Conservation (phyloP, 1,139 yeast species). For the Diutina mesorugosa region DNA sequence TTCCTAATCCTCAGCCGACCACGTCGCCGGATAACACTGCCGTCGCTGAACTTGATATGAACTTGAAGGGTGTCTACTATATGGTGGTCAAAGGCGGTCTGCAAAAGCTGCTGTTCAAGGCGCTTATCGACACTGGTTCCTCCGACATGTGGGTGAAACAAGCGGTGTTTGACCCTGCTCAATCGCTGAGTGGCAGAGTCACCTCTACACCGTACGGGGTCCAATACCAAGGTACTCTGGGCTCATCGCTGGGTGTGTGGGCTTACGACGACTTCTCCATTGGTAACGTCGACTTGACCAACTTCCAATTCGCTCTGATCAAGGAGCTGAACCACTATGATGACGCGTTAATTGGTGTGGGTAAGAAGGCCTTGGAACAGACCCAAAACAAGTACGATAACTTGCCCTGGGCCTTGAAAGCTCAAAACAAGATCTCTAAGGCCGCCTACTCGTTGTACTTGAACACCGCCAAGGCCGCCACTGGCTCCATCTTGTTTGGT, state of each 20-base stretch:
- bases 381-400: neutral
- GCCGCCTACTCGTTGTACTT: conserved; percentile 1
- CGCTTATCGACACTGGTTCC: neutral
- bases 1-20: neutral
- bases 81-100: neutral
- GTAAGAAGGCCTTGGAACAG: neutral
- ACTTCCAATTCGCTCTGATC: neutral
- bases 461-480: neutral
- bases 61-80: conserved; percentile 1
- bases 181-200: neutral
- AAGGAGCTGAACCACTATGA: neutral
- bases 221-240: neutral
- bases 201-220: neutral
- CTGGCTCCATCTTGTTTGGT: conserved; percentile 1
- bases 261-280: neutral
- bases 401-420: neutral
- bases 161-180: neutral
- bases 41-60: neutral
- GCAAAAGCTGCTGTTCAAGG: neutral
- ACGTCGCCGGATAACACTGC: neutral
- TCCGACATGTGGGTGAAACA: conserved; percentile 1
- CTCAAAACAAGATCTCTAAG: neutral
- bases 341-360: neutral
- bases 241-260: neutral
- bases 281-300: neutral